Conservation (phyloP, 2,329 filamentous ascomycete genomes). For the Paecilomyces dactylethromorphus region DNA sequence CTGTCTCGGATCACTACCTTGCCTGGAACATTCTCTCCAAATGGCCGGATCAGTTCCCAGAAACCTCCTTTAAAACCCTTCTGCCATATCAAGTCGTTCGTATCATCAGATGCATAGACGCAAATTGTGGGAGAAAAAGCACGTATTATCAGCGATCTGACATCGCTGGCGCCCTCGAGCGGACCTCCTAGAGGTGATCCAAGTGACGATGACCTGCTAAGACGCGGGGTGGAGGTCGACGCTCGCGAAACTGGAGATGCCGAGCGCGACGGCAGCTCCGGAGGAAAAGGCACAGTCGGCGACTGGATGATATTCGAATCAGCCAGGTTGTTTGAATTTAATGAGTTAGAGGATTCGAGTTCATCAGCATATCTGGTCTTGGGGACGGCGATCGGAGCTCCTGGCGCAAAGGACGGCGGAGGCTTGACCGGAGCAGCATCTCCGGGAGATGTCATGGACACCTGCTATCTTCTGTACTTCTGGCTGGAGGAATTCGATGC, state of each 20-base stretch:
- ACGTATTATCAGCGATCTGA: conserved; percentile 63
- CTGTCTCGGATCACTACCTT: conserved; percentile 90
- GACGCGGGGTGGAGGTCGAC: conserved; percentile 46
- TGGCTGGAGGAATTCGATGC: not conserved
- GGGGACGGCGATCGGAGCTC: conserved; percentile 53
- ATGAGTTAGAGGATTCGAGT: conserved; percentile 44
- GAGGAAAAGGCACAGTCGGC: conserved; percentile 48
- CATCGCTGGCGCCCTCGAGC: conserved; percentile 48
- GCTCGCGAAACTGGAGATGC: conserved; percentile 59
- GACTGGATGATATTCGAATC: conserved; percentile 51
- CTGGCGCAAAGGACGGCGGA: conserved; percentile 63
- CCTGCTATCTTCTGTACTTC: conserved; percentile 11
- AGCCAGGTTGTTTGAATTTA: conserved; percentile 34
- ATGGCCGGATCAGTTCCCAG: conserved; percentile 79
- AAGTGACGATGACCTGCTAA: conserved; percentile 42
- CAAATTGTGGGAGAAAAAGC: conserved; percentile 87
- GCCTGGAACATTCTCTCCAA: conserved; percentile 79
- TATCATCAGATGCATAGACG: conserved; percentile 79
- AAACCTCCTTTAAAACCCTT: conserved; percentile 83
- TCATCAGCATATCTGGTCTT: conserved; percentile 51
- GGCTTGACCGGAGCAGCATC: conserved; percentile 61
- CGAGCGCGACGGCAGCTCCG: conserved; percentile 61
- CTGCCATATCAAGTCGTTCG: conserved; percentile 67
- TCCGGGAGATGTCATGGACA: conserved; percentile 62
- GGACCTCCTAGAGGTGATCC: conserved; percentile 47